Base-by-base conservation (phyloP, 2,329 filamentous ascomycete species). In the Sclerotinia nivalis region DNA sequence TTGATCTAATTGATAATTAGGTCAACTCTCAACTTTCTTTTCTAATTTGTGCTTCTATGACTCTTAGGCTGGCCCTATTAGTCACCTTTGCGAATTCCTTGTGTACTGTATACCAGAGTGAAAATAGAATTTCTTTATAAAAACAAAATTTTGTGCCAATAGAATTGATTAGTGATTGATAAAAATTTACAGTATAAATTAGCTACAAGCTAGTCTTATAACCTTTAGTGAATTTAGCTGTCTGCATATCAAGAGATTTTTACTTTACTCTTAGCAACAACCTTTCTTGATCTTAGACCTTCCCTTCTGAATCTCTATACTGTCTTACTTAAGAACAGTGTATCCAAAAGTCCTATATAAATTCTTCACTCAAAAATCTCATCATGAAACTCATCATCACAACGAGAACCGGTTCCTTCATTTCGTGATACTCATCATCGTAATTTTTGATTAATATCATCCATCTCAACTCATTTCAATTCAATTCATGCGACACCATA, bases 401-500 rank as follows among this genome's bases (percentile, higher is more conserved):
- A 12, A 37, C 22, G 18, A 28, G 40, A 62, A 31, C 5, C 1
- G 2, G 10, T 45, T 20, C 20, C 37, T 45, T 58, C 5, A 34
- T 12, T 47, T 49, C 43, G 22, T 49, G 18, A 49, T 47, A 4
- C 54, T 66, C 34, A 31, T 65, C 62, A 54, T 66, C 47, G 28
- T 66, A 40, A 43, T 43, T 15, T 15, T 20, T 66, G 15, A 13
- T 55, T 55, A 43, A 12, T 43, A 37, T 20, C 62, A 66, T 66
- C 22, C 34, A 28, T 43, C n/a, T 40, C 15, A 66, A 40, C n/a
- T 40, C 15, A 43, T 31, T 25, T 45, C 31, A 3, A 22, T 31
- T 62, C 45, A 62, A n/a, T 25, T 50, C 60, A 50, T 62, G 22
- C n/a, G 2, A 9, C 10, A 62, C 20, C 22, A 50, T 62, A 62